Base-by-base conservation (phyloP, 2,329 filamentous ascomycete species). In the Diaporthe sp. region DNA sequence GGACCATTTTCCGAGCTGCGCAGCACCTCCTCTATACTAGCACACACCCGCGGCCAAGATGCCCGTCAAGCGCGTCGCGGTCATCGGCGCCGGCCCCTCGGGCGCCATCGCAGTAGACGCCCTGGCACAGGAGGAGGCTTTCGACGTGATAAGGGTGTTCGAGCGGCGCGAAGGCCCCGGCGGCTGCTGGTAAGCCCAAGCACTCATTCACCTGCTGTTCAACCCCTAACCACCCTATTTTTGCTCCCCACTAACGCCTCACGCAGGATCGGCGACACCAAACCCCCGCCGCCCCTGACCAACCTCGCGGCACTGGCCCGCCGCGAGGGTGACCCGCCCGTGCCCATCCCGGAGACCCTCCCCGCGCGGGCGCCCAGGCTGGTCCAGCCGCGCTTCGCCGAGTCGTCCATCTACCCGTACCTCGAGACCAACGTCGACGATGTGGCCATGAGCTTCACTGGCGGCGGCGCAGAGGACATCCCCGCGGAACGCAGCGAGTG, bases 401-500 rank as follows among this genome's bases (percentile, higher is more conserved):
- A 92, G 75, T 90, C 90, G 0, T 89, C 89, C 0, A 85, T 92
- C 25, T 93, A 76, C 52, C 75, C 75, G 35, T 76, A 76, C 69
- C 69, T 76, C 4, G 90, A 93, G 79, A 93, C 91, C 3, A 93
- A 93, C 76, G 88, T 93, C 57, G 87, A 89, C 76, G 84, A 85
- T 8, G 78, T 86, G 2, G 84, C 89, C 0, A 93, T 93, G 92
- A 85, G 87, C 22, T 93, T 89, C 80, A 88, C 86, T 1, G 74
- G 74, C 33, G 74, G 74, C 66, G 64, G 57, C 12, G 85, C 88
- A 71, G 89, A 91, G 74, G 82, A 84, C 0, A 88, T 91, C 33
- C 85, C 89, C 0, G 79, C 79, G 1, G 80, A 84, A 57, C 80
- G 83, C 35, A 85, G 84, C 19, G 78, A 85, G 57, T 80, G 81